phyloP scores from a whole-genome alignment of 2,329 filamentous ascomycete genomes.

The Nemania serpens region DNA sequence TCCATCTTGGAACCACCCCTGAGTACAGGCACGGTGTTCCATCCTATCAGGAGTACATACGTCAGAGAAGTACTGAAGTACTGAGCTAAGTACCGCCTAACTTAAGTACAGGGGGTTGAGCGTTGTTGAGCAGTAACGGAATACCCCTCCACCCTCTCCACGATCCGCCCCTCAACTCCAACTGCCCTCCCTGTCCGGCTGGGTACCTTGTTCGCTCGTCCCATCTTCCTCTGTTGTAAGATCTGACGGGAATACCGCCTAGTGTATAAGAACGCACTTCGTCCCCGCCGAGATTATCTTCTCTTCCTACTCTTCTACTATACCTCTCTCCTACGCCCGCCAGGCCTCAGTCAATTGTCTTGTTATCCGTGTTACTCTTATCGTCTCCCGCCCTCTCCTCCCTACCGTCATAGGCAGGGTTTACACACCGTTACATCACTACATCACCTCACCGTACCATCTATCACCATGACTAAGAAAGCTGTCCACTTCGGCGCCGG shows the following conservation, averaged over 20 bases:
- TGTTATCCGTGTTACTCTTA: background rate
- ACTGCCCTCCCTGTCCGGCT: constrained; percentile 2
- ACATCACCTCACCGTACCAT: background rate
- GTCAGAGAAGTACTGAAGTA: background rate
- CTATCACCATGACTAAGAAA: constrained; percentile 60
- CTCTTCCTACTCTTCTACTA: background rate
- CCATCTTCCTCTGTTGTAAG: background rate
- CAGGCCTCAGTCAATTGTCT: background rate
- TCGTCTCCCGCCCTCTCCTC: background rate
- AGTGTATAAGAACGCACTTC: constrained; percentile 22
- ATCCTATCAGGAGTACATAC: background rate
- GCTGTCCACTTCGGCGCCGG: constrained; percentile 86
- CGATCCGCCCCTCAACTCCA: constrained; percentile 18
- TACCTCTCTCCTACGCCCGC: background rate
- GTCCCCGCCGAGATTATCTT: constrained; percentile 20
- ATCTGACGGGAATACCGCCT: constrained; percentile 17
- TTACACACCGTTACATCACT: constrained; percentile 2
- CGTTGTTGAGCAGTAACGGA: background rate
- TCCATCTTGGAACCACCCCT: too few relatives aligned
- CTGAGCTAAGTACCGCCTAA: background rate
- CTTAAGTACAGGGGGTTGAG: background rate
- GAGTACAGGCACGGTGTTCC: background rate
- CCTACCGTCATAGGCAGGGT: background rate
- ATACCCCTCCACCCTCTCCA: constrained; percentile 19
- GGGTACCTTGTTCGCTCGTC: constrained; percentile 1